Evolutionary conservation across 805 yeast genomes (phyloP), one percentile per base, ranked within the genome.

Genomic region (Wickerhamomyces hampshirensis): DNA sequence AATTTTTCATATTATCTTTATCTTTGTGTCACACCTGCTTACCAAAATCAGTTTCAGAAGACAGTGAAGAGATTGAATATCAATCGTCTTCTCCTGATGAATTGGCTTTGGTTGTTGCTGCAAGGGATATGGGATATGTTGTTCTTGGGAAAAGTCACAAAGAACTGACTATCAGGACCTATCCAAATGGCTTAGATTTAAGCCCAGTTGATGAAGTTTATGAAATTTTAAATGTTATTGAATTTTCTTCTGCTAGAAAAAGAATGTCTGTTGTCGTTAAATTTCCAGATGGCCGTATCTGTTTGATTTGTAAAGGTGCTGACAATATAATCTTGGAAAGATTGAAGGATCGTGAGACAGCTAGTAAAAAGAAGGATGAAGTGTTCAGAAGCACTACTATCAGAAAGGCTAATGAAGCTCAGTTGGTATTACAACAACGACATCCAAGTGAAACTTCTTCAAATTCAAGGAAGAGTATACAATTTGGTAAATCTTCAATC

Each of bases 11-110:
- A 34, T 60, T 93, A 30, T 71, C 88, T 2, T 65, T 93, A 34
- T 93, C 98, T 0, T 63, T 93, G 31, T 93, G 98, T 51, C 96
- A 89, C 55, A 73, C 93, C 0, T 91, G 98, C 56, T 63, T 86
- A 32, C 98, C 98, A 2, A 80, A 81, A 44, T 70, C 62, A 28
- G 48, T 55, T 1, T 50, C 51, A 15, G 58, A 50, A 9, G 60
- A 58, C 1, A 59, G 50, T 3, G 77, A 68, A 16, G 65, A 68
- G 16, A 74, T 88, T 17, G 80, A 77, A 38, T 93, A 93, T 51
- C 97, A 91, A 55, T 86, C 98, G 0, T 79, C 98, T 0, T 89
- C 97, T 0, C 99, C 98, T 0, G 99, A 93, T 61, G 99, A 93
- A 57, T 62, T 89, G 33, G 98, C 99, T 0, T 64, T 93, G 21